Evolutionary conservation across 208 protist genomes (phyloP).

Genomic region (Leptomonas pyrrhocoris): DNA sequence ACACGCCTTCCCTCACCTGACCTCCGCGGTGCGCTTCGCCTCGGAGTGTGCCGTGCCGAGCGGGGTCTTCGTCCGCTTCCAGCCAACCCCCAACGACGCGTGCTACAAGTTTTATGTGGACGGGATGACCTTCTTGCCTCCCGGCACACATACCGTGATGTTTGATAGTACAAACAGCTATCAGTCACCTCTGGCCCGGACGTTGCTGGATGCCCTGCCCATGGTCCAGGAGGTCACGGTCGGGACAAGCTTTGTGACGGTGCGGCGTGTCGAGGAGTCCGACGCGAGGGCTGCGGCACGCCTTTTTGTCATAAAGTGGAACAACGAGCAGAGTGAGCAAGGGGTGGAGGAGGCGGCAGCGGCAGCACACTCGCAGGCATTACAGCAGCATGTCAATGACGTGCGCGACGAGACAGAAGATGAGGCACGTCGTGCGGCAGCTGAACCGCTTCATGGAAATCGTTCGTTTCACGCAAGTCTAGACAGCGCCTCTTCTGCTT

Average conservation of each 20-base stretch:
- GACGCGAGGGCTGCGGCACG: conserved; percentile 64
- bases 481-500: neutral
- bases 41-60: conserved; percentile 7
- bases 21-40: neutral
- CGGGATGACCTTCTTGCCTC: conserved; percentile 57
- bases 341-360: conserved; percentile 33
- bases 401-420: conserved; percentile 4
- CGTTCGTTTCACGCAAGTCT: neutral
- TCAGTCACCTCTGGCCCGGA: conserved; percentile 78
- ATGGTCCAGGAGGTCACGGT: conserved; percentile 92
- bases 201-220: conserved; percentile 67
- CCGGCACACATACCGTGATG: conserved; percentile 55
- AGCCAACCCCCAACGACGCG: conserved; percentile 78
- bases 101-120: conserved; percentile 90
- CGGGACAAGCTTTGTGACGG: conserved; percentile 76
- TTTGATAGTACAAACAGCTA: conserved; percentile 82
- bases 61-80: conserved; percentile 78
- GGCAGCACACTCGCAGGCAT: conserved; percentile 52
- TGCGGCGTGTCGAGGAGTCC: conserved; percentile 66
- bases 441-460: neutral
- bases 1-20: neutral
- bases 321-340: conserved; percentile 26
- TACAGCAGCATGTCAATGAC: conserved; percentile 53
- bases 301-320: conserved; percentile 68
- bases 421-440: neutral